A percentile compares a stretch with the other conserved stretches of the same genome.
These are phyloP conservation scores for Metarhizium rileyi DNA, from an alignment of 2,329 filamentous ascomycete species.

Conservation along the genomic window DNA sequence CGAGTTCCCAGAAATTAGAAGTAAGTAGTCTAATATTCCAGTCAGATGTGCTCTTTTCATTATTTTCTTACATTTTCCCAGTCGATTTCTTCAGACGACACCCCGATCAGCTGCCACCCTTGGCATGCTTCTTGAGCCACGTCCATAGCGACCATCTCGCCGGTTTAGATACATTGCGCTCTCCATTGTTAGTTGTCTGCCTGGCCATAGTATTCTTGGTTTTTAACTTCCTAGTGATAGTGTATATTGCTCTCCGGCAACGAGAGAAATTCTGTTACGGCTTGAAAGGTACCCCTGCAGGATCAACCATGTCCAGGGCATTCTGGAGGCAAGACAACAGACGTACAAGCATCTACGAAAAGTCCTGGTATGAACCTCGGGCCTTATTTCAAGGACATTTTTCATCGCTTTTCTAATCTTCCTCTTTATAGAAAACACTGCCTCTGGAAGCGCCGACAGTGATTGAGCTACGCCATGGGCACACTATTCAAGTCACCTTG, in stretches of 20 bases:
- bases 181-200: conserved; percentile 52
- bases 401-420: not conserved
- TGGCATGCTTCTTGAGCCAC: conserved; percentile 86
- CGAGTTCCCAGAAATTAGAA: conserved; percentile 73
- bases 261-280: conserved; percentile 67
- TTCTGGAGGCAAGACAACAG: conserved; percentile 63
- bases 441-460: conserved; percentile 70
- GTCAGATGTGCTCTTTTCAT: not conserved
- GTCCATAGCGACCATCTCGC: conserved; percentile 83
- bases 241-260: conserved; percentile 82
- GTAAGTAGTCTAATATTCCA: conserved; percentile 25
- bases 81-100: conserved; percentile 72
- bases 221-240: conserved; percentile 21
- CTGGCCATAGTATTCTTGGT: not conserved
- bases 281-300: conserved; percentile 72
- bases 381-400: not conserved
- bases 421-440: conserved; percentile 53
- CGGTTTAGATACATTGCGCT: conserved; percentile 65
- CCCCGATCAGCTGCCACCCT: conserved; percentile 45
- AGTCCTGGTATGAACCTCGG: conserved; percentile 42
- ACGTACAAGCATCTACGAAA: conserved; percentile 68
- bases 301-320: conserved; percentile 69
- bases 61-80: conserved; percentile 18
- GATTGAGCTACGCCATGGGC: conserved; percentile 62
- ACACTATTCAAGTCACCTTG: conserved; percentile 68